Base-by-base conservation (phyloP, 176 grass and related monocot species). In the Zea luxurians region DNA sequence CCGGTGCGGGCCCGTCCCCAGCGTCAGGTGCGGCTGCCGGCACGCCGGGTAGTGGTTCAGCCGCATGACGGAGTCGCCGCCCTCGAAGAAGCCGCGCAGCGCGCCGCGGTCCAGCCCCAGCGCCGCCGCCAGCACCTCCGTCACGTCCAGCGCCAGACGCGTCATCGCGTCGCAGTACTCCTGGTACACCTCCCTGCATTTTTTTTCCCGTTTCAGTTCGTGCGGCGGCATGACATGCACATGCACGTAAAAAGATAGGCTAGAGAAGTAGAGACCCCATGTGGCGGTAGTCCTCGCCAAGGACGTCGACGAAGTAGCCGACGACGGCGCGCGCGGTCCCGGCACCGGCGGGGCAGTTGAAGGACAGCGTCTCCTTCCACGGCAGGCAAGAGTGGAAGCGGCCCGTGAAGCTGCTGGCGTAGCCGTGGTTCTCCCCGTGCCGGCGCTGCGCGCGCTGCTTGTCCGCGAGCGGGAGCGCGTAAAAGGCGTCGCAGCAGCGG, bases 351-450 rank as follows among this genome's bases (percentile, higher is more conserved):
- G 76, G 17, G 57, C 70, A 72, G 70, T 71, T 42, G 65, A 87
- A 77, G 6, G 80, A 86, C 1, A 77, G 79, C 4, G 71, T 85
- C 48, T 90, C 86, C 80, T 87, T 90, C 84, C 78, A 71, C 11
- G 50, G 52, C 10, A 78, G 80, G 52, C 5, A 0, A 62, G 4
- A 13, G 61, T 20, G 2, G 74, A 71, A 81, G 35, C 91, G 63
- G 0, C 75, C 85, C 0, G 90, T 83, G 77, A 92, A 98, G 82
- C 95, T 94, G 69, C 95, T 92, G 2, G 95, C 95, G 82, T 92
- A 98, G 47, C 91, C 95, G 69, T 91, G 82, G 68, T 65, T 89
- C 85, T 98, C 89, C 2, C 89, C 87, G 13, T 70, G 80, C 1
- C 60, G 63, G 0, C 91, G 73, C 70, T 72, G 80, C 75, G 91